Conservation (phyloP, 345 rosid genomes). For the Angophora floribunda region DNA sequence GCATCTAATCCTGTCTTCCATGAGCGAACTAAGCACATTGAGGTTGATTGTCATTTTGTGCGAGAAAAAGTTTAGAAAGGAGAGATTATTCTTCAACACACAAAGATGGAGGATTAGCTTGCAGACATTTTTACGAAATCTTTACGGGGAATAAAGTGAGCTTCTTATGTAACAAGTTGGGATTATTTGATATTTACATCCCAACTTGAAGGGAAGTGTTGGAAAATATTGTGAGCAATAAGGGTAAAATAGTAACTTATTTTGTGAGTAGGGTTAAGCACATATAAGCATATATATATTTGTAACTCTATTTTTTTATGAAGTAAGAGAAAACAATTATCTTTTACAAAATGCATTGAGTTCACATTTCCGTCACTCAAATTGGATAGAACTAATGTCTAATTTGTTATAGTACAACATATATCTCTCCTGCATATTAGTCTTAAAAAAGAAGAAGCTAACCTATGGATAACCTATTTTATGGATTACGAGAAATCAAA, state of each 20-base stretch:
- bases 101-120: neutral
- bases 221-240: neutral
- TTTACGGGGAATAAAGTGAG: neutral
- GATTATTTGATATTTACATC: neutral
- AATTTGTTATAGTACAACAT: no score
- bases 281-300: no score
- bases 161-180: neutral
- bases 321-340: no score
- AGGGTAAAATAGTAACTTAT: neutral
- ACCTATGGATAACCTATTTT: no score
- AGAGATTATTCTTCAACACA: neutral
- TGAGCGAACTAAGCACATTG: neutral
- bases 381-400: no score
- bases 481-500: no score
- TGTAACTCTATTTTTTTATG: no score
- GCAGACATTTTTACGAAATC: neutral
- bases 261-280: no score
- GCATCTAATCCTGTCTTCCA: neutral
- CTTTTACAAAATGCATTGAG: no score
- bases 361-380: no score
- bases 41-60: neutral
- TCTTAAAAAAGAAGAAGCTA: no score
- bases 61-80: neutral
- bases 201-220: neutral
- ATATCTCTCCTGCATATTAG: no score